These are phyloP conservation scores for Trichosporon sp. DNA, from an alignment of 1,284 basidiomycete species.

Conservation along the genomic window DNA sequence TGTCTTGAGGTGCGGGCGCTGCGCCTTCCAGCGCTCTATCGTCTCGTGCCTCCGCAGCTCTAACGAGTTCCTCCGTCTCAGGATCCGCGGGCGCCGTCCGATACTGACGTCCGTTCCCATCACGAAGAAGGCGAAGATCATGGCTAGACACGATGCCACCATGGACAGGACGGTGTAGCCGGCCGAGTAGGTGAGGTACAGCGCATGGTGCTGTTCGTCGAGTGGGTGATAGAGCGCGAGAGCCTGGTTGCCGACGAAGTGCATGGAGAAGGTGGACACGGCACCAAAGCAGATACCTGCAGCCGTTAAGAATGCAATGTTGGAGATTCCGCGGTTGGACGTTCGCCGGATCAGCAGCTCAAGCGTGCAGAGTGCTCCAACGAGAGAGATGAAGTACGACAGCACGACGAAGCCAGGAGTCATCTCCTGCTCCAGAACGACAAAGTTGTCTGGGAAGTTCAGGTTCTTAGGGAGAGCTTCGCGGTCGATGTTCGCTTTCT, in stretches of 20 bases:
- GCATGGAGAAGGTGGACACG: conserved; percentile 52
- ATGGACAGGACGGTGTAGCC: conserved; percentile 52
- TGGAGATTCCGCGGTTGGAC: conserved; percentile 47
- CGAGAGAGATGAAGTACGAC: conserved; percentile 47
- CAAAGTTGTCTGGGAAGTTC: conserved; percentile 17
- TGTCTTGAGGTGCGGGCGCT: conserved; percentile 21
- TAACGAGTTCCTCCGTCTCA: conserved; percentile 12
- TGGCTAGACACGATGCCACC: conserved; percentile 47
- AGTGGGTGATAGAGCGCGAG: conserved; percentile 45
- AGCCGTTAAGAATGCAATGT: conserved; percentile 45
- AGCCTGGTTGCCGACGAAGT: conserved; percentile 52
- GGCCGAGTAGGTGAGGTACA: conserved; percentile 48
- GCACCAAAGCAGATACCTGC: conserved; percentile 51
- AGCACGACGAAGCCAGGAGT: conserved; percentile 49
- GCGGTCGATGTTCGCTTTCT: conserved; percentile 13
- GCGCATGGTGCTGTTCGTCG: conserved; percentile 21
- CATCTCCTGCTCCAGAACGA: conserved; percentile 41
- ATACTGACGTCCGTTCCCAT: conserved; percentile 48
- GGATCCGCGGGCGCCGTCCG: not conserved
- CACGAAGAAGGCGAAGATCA: conserved; percentile 52
- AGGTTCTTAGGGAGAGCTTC: not conserved
- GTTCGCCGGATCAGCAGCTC: conserved; percentile 50
- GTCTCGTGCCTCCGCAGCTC: not conserved
- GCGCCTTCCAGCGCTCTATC: conserved; percentile 30
- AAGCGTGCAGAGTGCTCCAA: conserved; percentile 50